Conservation (phyloP, 1,284 basidiomycete genomes). For the Microbotryum saponariae region DNA sequence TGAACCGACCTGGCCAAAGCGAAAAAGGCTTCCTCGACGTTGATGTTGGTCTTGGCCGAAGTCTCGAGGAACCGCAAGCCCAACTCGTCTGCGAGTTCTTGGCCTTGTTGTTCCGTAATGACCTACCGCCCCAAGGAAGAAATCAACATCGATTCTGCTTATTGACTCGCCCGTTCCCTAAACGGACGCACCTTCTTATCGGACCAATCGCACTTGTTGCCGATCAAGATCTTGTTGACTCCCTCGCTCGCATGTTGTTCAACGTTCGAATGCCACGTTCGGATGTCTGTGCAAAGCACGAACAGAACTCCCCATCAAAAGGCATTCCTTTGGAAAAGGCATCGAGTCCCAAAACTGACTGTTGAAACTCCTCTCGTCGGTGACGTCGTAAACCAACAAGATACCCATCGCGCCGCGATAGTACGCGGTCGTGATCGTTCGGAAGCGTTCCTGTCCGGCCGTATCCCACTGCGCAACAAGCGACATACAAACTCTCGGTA, state of each 20-base stretch:
- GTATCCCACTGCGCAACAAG: conserved; percentile 68
- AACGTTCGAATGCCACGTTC: conserved; percentile 97
- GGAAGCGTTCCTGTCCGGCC: conserved; percentile 97
- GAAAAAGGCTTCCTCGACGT: conserved; percentile 99
- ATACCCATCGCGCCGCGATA: conserved; percentile 99
- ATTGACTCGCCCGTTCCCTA: not conserved
- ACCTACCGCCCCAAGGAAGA: conserved; percentile 41
- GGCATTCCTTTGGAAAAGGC: not conserved
- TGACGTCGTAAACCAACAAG: conserved; percentile 95
- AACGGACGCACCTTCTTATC: conserved; percentile 65
- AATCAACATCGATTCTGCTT: too few relatives aligned
- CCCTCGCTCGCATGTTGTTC: conserved; percentile 98
- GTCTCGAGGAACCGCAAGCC: conserved; percentile 97
- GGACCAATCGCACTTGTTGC: conserved; percentile 98
- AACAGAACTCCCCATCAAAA: not conserved
- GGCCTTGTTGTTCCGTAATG: conserved; percentile 69
- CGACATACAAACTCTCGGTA: too few relatives aligned
- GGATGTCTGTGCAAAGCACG: conserved; percentile 63
- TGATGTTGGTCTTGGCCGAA: conserved; percentile 92
- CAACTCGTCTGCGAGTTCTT: conserved; percentile 70
- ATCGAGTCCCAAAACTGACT: conserved; percentile 53
- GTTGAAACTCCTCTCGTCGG: conserved; percentile 94
- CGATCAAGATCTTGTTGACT: conserved; percentile 98
- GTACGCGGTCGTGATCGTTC: conserved; percentile 99
- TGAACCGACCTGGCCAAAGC: conserved; percentile 74